Percentiles rank a stretch among this genome's conserved stretches.
phyloP scores from a whole-genome alignment of 176 grass and related monocot genomes.

The Puya raimondii region DNA sequence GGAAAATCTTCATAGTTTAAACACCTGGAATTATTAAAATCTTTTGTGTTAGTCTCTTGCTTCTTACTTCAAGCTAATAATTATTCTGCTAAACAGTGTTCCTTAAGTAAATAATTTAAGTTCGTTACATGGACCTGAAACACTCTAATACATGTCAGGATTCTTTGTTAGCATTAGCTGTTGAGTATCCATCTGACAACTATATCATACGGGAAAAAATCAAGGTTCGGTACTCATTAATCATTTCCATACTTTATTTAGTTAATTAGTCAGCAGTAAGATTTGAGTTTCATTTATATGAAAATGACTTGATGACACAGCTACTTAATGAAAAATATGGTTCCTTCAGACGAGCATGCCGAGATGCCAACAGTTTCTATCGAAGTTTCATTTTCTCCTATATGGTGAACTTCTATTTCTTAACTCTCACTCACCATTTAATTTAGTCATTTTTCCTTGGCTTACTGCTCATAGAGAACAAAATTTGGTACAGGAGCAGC shows the following conservation, averaged over 20 bases:
- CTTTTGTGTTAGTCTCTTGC: too few species aligned
- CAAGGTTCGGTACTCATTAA: conserved; percentile 39
- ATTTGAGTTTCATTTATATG: not conserved
- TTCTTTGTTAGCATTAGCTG: conserved; percentile 73
- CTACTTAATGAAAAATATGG: conserved; percentile 73
- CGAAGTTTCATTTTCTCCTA: conserved; percentile 99
- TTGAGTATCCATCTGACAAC: conserved; percentile 63
- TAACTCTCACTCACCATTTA: too few species aligned
- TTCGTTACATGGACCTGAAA: too few species aligned
- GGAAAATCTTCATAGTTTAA: too few species aligned
- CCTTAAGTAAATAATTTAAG: too few species aligned
- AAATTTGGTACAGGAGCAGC: too few species aligned
- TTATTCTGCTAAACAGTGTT: too few species aligned
- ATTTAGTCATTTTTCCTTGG: too few species aligned
- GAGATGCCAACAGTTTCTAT: conserved; percentile 98
- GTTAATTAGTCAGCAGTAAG: conserved; percentile 19
- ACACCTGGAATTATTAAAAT: too few species aligned
- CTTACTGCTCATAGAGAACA: too few species aligned
- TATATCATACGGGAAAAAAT: conserved; percentile 88
- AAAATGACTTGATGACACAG: conserved; percentile 35
- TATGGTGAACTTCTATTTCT: conserved; percentile 40
- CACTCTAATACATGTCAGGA: conserved; percentile 41
- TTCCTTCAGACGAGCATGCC: conserved; percentile 78
- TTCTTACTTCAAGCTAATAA: too few species aligned
- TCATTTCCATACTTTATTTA: not conserved